These are phyloP conservation scores for Brassica rapa DNA, from an alignment of 345 rosid genomes.

Conservation along the genomic window DNA sequence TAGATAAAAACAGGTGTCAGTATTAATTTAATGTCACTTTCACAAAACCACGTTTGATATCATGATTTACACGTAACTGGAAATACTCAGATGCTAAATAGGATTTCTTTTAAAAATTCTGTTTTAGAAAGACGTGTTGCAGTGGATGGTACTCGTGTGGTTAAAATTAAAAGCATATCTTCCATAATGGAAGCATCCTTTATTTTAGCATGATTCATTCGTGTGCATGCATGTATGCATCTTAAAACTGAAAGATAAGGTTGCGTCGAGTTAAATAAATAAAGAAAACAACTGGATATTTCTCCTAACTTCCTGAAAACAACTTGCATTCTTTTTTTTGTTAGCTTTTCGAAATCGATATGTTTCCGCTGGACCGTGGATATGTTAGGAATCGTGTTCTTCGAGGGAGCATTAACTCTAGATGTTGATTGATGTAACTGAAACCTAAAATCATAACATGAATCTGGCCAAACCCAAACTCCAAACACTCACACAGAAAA, in stretches of 20 bases:
- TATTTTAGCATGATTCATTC: not conserved
- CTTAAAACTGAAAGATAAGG: slow-evolving; percentile 14
- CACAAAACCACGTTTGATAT: slow-evolving; percentile 8
- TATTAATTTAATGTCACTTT: slow-evolving; percentile 24
- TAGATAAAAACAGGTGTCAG: not conserved
- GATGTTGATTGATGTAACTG: slow-evolving; percentile 41
- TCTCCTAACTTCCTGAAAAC: not conserved
- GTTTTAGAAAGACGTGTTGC: slow-evolving; percentile 33
- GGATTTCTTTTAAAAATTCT: not conserved
- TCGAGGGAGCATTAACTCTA: slow-evolving; percentile 32
- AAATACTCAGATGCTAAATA: slow-evolving; percentile 5
- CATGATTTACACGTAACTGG: slow-evolving; percentile 24
- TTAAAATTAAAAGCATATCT: not conserved
- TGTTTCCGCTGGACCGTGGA: slow-evolving; percentile 19
- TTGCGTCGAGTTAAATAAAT: not conserved
- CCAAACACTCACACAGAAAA: slow-evolving; percentile 8
- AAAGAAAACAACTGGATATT: not conserved
- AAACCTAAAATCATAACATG: slow-evolving; percentile 35
- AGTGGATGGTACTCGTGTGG: slow-evolving; percentile 2
- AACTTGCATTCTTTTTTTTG: not conserved
- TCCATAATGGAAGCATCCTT: not conserved
- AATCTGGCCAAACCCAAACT: slow-evolving; percentile 26
- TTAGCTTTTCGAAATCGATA: slow-evolving; percentile 13
- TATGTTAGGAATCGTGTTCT: slow-evolving; percentile 31
- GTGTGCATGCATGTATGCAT: slow-evolving; percentile 6